These are phyloP conservation scores for Alternaria solani DNA, from an alignment of 2,329 filamentous ascomycete genomes.

Conservation along the genomic window DNA sequence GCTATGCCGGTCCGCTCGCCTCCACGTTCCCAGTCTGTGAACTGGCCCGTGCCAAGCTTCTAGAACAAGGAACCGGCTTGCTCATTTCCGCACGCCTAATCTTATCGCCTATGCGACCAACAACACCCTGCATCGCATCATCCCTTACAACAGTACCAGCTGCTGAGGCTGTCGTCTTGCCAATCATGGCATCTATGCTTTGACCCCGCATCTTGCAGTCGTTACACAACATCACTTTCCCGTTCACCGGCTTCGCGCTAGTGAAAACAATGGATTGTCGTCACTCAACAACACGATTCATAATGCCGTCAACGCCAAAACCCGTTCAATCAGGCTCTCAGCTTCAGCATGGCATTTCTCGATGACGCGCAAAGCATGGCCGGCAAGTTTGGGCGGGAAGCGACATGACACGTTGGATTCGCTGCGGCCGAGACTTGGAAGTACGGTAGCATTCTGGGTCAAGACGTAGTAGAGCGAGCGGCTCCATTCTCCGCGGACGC, in stretches of 20 bases:
- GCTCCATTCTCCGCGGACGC: too few relatives aligned
- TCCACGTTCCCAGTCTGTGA: background rate
- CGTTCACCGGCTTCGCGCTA: background rate
- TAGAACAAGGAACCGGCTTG: slow-evolving; percentile 20
- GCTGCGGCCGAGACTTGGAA: too few relatives aligned
- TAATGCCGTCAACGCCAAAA: background rate
- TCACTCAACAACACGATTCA: background rate
- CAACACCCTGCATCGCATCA: background rate
- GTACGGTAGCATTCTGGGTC: too few relatives aligned
- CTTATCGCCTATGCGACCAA: background rate
- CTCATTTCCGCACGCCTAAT: slow-evolving; percentile 13
- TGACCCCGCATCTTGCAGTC: background rate
- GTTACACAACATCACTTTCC: background rate
- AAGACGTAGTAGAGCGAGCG: too few relatives aligned
- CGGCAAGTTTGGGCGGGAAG: too few relatives aligned
- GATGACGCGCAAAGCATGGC: background rate
- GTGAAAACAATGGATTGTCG: background rate
- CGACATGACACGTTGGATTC: too few relatives aligned
- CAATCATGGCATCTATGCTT: background rate
- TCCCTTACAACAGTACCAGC: background rate
- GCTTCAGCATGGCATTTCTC: background rate
- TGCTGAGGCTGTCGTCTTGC: background rate
- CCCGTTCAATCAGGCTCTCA: background rate
- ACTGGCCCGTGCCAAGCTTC: slow-evolving; percentile 21
- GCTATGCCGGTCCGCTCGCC: slow-evolving; percentile 27